Percentiles rank a stretch among this genome's conserved stretches.
Evolutionary conservation across 2,329 filamentous ascomycete genomes (phyloP).

Genomic region (Akanthomyces lecanii): DNA sequence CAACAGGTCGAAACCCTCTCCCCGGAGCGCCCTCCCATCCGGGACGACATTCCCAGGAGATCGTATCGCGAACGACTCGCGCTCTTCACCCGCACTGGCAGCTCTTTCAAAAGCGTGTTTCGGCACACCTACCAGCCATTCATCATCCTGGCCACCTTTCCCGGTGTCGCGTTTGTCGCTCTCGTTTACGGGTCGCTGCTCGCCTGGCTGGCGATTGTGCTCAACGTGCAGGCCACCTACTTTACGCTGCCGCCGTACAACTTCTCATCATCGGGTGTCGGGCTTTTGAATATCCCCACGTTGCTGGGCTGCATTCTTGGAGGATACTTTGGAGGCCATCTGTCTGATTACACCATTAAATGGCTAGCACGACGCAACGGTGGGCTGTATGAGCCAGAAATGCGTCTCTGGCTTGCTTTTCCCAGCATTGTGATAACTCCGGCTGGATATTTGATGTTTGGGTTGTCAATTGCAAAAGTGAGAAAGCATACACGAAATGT

Average conservation of each 20-base stretch:
- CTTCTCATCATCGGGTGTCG: conserved; percentile 25
- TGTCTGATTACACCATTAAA: conserved; percentile 34
- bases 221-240: not conserved
- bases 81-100: not conserved
- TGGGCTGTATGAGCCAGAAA: conserved; percentile 41
- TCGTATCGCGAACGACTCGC: not conserved
- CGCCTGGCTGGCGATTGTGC: not conserved
- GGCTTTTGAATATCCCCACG: conserved; percentile 23
- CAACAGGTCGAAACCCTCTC: too few species aligned
- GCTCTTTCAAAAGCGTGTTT: not conserved
- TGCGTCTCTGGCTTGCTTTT: conserved; percentile 32
- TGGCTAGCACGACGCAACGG: conserved; percentile 33
- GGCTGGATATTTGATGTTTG: not conserved
- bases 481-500: too few species aligned
- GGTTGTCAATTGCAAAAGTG: not conserved
- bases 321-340: conserved; percentile 34
- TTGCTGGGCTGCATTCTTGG: conserved; percentile 34
- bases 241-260: conserved; percentile 26
- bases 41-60: not conserved
- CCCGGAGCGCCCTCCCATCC: too few species aligned
- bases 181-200: not conserved
- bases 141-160: not conserved
- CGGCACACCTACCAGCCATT: not conserved
- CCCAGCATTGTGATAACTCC: not conserved
- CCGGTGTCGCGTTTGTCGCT: not conserved